Evolutionary conservation across 2,329 filamentous ascomycete genomes (phyloP).

Genomic region (Xylariaceae sp.): DNA sequence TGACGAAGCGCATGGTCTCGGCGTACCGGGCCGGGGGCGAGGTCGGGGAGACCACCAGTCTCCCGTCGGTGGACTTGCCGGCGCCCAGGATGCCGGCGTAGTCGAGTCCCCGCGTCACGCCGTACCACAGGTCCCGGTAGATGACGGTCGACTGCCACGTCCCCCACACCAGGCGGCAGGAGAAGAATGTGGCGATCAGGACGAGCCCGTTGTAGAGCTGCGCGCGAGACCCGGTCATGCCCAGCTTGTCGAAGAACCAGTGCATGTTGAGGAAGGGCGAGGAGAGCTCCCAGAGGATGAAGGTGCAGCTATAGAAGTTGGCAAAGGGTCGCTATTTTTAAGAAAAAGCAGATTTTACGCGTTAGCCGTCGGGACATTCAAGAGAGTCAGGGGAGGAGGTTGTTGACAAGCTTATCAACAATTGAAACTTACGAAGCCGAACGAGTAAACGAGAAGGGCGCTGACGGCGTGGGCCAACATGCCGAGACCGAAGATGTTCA

Average conservation of each 20-base stretch:
- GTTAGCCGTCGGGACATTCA: conserved; percentile 2
- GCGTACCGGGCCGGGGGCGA: conserved; percentile 33
- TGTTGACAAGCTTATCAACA: no score
- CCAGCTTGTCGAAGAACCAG: conserved; percentile 87
- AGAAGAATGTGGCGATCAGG: conserved; percentile 70
- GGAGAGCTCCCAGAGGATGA: conserved; percentile 84
- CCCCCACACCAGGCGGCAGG: conserved; percentile 71
- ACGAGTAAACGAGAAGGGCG: conserved; percentile 66
- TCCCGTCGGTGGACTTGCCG: conserved; percentile 20
- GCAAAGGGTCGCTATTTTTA: conserved; percentile 66
- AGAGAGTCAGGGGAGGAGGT: background rate
- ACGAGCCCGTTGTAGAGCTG: conserved; percentile 75
- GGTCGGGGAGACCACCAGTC: no score
- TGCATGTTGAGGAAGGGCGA: conserved; percentile 83
- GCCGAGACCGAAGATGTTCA: conserved; percentile 69
- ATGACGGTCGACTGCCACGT: conserved; percentile 65
- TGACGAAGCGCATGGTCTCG: conserved; percentile 48
- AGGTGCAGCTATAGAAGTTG: conserved; percentile 74
- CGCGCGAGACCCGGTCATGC: conserved; percentile 66
- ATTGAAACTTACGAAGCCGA: conserved; percentile 74
- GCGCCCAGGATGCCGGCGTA: conserved; percentile 23
- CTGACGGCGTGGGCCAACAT: conserved; percentile 72
- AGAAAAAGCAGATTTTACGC: background rate
- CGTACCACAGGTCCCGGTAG: conserved; percentile 63
- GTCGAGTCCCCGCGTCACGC: conserved; percentile 30